Evolutionary conservation across 2,329 filamentous ascomycete species (phyloP), one percentile per base, ranked within the genome.

Genomic region (Hypoxylon sp.): DNA sequence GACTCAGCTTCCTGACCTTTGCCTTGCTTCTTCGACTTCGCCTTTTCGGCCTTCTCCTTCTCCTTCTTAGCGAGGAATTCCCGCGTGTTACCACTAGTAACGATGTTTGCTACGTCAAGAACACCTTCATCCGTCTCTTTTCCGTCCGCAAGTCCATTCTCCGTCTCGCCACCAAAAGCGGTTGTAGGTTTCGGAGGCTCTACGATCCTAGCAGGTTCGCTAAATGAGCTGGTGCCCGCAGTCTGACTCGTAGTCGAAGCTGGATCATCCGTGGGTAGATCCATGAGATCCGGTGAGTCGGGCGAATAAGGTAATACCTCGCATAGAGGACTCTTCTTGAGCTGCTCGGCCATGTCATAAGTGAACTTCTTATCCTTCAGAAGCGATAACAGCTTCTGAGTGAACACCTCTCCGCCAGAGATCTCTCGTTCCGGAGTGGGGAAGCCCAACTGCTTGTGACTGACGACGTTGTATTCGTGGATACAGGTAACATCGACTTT

Each of bases 401-500:
- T 98, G 84, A 98, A 93, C 1, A 92, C 89, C 74, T 98, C 92
- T 55, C 96, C 96, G 71, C 96, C 96, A 67, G 93, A 96, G 13
- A 90, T 83, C 48, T 80, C 77, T 22, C 78, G 73, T 24, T 77
- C 76, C 0, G 79, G 76, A 22, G 78, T 78, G 67, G 70, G 90
- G 81, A 77, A 88, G 79, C 78, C 91, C 81, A 85, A 88, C 80
- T 77, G 89, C 86, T 76, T 90, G 82, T 81, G 92, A 85, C 80
- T 94, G 86, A 82, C 86, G 4, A 97, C 87, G 50, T 90, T 83
- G 75, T 92, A 95, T 69, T 98, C 95, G 64, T 91, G 90, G 54
- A 99, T 90, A 63, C 94, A 95, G 0, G 94, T 97, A 19, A 99
- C 88, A 75, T 99, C 94, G 24, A 95, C 93, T 83, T 98, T 98